phyloP scores from a whole-genome alignment of 805 yeast species.

The Saturnispora diversa region DNA sequence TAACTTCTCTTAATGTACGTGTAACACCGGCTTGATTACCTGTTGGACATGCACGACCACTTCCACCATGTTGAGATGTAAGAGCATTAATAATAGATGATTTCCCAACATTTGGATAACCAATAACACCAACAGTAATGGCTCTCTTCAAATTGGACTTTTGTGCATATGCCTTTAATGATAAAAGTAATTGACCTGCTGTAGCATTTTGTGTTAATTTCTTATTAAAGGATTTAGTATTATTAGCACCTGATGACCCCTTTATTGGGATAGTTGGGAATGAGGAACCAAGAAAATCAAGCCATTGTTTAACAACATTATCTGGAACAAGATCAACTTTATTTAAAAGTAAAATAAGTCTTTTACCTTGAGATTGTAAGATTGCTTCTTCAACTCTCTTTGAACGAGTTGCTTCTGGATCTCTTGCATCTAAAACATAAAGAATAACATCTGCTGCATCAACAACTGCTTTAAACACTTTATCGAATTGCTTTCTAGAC shows the following conservation, averaged over 20 bases:
- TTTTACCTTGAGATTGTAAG: conserved; percentile 67
- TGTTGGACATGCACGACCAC: conserved; percentile 78
- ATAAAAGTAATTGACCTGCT: conserved; percentile 63
- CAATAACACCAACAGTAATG: conserved; percentile 89
- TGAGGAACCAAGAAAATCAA: conserved; percentile 62
- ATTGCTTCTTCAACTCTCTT: conserved; percentile 87
- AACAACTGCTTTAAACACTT: conserved; percentile 86
- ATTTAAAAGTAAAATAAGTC: conserved; percentile 79
- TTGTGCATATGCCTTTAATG: conserved; percentile 78
- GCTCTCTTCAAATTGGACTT: conserved; percentile 82
- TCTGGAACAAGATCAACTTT: conserved; percentile 92
- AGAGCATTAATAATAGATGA: conserved; percentile 89
- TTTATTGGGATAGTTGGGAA: conserved; percentile 91
- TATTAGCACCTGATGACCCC: conserved; percentile 69
- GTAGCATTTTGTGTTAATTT: conserved; percentile 64
- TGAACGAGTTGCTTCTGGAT: conserved; percentile 92
- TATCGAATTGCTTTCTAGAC: conserved; percentile 87
- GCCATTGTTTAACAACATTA: conserved; percentile 75
- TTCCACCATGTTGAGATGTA: conserved; percentile 69
- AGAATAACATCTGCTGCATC: conserved; percentile 86
- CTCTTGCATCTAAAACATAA: conserved; percentile 95
- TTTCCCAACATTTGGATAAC: conserved; percentile 96
- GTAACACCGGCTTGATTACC: conserved; percentile 99
- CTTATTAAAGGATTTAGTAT: conserved; percentile 61
- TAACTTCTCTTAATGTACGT: conserved; percentile 82